Evolutionary conservation across 768 basidiomycete genomes (phyloP), one percentile per base, ranked within the genome.

Genomic region (Hebeloma cylindrosporum): DNA sequence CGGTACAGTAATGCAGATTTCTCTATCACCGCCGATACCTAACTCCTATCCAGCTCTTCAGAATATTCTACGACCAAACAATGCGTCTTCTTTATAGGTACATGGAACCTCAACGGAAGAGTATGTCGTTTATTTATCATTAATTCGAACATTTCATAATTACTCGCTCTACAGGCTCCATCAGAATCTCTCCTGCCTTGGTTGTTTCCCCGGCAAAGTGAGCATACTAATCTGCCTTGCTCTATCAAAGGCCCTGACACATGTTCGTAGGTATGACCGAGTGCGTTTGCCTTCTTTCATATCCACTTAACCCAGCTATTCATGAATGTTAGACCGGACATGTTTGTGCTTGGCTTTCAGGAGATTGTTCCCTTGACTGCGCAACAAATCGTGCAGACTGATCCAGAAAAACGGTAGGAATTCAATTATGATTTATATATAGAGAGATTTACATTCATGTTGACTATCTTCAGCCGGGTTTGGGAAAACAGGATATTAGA

Each of bases 361-460:
- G 96, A 99, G 65, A 93, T 99, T 41, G 96, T 99, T 0, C 93
- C 93, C 3, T 77, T 99, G 35, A 97, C 92, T n/a, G 92, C 96
- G 2, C 92, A 94, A 57, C 94, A 97, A 62, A 97, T 99, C 31
- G 75, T 97, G 11, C 93, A 96, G 63, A 86, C 93, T 5, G 94
- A 97, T 65, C 93, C 94, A 1, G 92, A 93, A 60, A 93, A 92
- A 68, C 79, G 81, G 91, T 86, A 40, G 17, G 71, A n/a, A n/a
- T n/a, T n/a, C n/a, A n/a, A n/a, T n/a, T n/a, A n/a, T n/a, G n/a
- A n/a, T 47, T 17, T 38, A 7, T 21, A 35, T 14, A 7, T 30
- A 16, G 23, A 34, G 33, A 39, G 16, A 10, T 47, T 27, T 31
- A 26, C 9, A 22, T 27, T 13, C 25, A n/a, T n/a, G n/a, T 7